Base-by-base conservation (phyloP, 139 green algal genomes). In the Gonium pectorale region DNA sequence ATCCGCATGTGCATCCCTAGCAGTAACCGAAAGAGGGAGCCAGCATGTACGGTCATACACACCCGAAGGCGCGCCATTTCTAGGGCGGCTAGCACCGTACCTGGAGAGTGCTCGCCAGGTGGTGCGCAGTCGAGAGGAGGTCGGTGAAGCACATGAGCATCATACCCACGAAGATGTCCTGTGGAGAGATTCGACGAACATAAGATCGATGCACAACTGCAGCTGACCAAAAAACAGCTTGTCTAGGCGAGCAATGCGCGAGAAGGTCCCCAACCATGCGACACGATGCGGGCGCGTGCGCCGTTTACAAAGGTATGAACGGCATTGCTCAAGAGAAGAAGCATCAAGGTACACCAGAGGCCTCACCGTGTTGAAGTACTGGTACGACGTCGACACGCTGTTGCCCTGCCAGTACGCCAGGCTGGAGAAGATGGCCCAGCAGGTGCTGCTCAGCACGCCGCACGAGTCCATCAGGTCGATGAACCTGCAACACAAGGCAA, bases 391-490 rank as follows among this genome's bases (percentile, higher is more conserved):
- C 33, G 51, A 29, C 24, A 84, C 78, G 4, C 31, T 56, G 78
- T 84, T 84, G 44, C 78, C 78, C 62, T 24, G 43, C 78, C 78
- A 84, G 59, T 84, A 84, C 27, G 78, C 78, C 43, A 74, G 63
- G 26, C 37, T 62, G 52, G 78, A 74, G 78, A 75, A 84, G 62
- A 84, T 84, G 78, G 78, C 78, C 78, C 63, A 84, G 78, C 78
- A 74, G 5, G 63, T 74, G 62, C 44, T 67, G 78, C 78, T 84
- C 44, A 84, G 62, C 62, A 74, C 78, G 8, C 78, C 78, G 60
- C 78, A 84, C 43, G 78, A 84, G 60, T 84, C 78, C 78, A 84
- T 84, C 33, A 84, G 46, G 63, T 84, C 78, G 0, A 84, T 51
- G 43, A 84, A 84, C 44, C 78, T 84, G 62, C 0, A 27, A n/a